Evolutionary conservation across 495 filamentous ascomycete genomes (phyloP), one percentile per base, ranked within the genome.

Genomic region (Cladorrhinum samala): DNA sequence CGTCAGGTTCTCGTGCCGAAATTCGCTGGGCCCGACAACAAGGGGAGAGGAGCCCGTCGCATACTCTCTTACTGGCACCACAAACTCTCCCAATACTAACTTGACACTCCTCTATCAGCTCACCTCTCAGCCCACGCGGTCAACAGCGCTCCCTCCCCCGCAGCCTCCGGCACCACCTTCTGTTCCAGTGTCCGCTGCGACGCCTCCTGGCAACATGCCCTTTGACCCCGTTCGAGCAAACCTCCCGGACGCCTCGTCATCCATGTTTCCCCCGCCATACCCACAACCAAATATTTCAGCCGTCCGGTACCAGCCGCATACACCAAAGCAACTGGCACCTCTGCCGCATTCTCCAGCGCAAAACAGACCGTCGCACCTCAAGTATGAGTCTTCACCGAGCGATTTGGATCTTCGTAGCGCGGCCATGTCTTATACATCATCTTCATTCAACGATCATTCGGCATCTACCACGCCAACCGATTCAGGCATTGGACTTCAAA

Each of bases 11-110:
- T 69, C 78, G 11, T 75, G 79, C 52, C 80, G 81, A 65, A 77
- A 77, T 68, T 75, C 67, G 56, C 56, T 69, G 33, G 52, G 52
- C 18, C 61, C 57, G 7, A 41, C 68, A 43, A 41, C 60, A n/a
- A 57, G 61, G 18, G 61, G 71, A 38, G 65, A 70, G 27, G 56
- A 66, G 49, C 61, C 64, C 30, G 54, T 89, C 48, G 88, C 85
- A 13, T 89, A 83, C 80, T 86, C 87, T 30, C 76, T 91, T 17
- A 89, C 88, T 2, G 88, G 88, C 42, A 88, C 85, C 13, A 89
- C 85, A 21, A 87, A 91, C 61, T 91, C 87, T 16, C 85, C 87
- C 6, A 88, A 85, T 57, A 83, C 86, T 0, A 90, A 85, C 60
- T 69, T 91, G 2, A 89, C 87, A 1, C 71, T 88, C 40, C 73